Evolutionary conservation across 148 eudicot species (phyloP).

Genomic region (Rhododendron griersonianum): DNA sequence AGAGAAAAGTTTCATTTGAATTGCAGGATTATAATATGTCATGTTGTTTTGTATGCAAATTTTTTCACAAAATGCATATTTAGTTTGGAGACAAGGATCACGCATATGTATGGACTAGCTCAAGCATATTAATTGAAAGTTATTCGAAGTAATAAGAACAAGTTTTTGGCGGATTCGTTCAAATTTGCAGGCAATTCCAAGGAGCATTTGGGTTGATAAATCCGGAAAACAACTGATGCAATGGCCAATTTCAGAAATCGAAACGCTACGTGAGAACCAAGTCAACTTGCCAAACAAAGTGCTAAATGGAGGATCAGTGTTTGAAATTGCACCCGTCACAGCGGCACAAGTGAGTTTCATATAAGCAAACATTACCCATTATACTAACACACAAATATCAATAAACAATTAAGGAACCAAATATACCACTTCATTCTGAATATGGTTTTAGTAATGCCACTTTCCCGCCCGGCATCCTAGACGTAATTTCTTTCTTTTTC

Average conservation of each 20-base stretch:
- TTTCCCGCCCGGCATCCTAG: neutral
- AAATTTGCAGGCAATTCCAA: slow-evolving; percentile 45
- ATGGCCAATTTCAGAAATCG: slow-evolving; percentile 62
- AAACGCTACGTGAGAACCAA: slow-evolving; percentile 31
- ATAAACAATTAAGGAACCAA: neutral
- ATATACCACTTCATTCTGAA: neutral
- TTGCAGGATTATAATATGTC: neutral
- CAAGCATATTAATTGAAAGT: too few relatives aligned
- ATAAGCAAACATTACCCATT: neutral
- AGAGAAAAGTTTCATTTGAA: neutral
- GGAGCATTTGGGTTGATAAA: slow-evolving; percentile 47
- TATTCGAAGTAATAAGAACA: neutral
- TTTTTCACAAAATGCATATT: too few relatives aligned
- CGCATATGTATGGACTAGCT: too few relatives aligned
- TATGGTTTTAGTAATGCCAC: neutral
- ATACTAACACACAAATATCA: neutral
- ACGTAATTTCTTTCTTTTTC: neutral
- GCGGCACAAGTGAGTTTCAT: slow-evolving; percentile 44
- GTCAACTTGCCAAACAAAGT: slow-evolving; percentile 11
- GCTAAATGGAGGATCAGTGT: slow-evolving; percentile 35
- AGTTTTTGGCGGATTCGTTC: neutral
- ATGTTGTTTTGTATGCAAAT: neutral
- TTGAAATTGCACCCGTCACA: slow-evolving; percentile 36
- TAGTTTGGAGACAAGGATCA: too few relatives aligned
- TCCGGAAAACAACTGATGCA: slow-evolving; percentile 57